Evolutionary conservation across 306 rosid species (phyloP), one percentile per base, ranked within the genome.

Genomic region (Casuarina glauca): DNA sequence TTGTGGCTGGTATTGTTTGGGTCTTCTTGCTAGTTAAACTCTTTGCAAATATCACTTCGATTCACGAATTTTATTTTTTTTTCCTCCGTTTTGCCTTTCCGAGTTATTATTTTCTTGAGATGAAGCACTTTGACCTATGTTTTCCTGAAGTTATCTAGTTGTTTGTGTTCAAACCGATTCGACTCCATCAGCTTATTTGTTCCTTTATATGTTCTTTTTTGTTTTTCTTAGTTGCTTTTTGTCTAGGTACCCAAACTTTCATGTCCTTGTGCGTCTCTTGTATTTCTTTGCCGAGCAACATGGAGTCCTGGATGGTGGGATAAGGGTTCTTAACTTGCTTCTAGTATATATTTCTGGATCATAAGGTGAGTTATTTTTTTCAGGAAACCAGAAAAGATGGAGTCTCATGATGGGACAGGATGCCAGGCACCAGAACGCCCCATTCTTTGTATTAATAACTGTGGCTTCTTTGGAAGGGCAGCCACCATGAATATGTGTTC

Each of bases 401-500:
- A 90, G 75, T 90, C 97, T 64, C 97, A 86, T 4, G 89, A 92
- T 35, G 93, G 77, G 93, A 88, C 88, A 16, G 91, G 94, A 81
- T 92, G 93, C 89, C 94, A 92, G 74, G 84, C 97, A 46, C 93
- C 87, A 4, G 91, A 90, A 15, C 84, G 87, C 38, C 87, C 95
- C 43, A 90, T 90, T 77, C 95, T 85, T 46, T 92, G 97, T 74
- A 74, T 90, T 48, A 90, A 92, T 53, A 90, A 90, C 73, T 92
- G 97, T 74, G 94, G 95, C 66, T 90, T 92, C 82, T 92, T 92
- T 43, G 97, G 97, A 71, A 86, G 95, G 82, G 91, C 87, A 15
- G 83, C 90, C 41, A 90, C 97, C 10, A 90, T 90, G 95, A 90
- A 92, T 72, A 92, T 92, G 97, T 92, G 95, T 73, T 92, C 97